Evolutionary conservation across 2,329 filamentous ascomycete species (phyloP), one percentile per base, ranked within the genome.

Genomic region (Mycosphaerella sp.): DNA sequence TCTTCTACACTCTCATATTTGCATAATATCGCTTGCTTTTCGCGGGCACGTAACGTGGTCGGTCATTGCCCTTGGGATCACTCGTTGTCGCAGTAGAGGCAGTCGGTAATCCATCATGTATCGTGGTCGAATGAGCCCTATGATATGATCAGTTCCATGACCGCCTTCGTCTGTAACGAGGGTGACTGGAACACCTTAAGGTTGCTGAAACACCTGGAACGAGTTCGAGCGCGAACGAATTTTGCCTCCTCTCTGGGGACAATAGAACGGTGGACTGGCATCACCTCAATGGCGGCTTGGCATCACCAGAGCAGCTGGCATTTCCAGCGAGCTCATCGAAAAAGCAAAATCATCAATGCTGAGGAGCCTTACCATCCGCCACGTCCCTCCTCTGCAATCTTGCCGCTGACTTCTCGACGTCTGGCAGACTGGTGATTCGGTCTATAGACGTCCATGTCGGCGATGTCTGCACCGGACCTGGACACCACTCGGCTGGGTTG

Each of bases 311-410:
- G 43, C 45, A 42, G 40, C 34, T 44, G 30, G 39, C 25, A 34
- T n/a, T 34, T 48, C 45, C 45, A 44, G 47, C 41, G 13, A 39
- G 18, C 16, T 34, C 30, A 14, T 40, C 27, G 36, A 46, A 25
- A 25, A 7, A 21, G 12, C 39, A 25, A 25, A 7, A 21, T 13
- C 39, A 21, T n/a, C n/a, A 18, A 21, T 21, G 50, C 28, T 35
- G 45, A 37, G 45, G 41, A 32, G 45, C 32, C 50, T 48, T 53
- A 53, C 49, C 54, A 42, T 46, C 57, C 61, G 21, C 70, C 80
- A 41, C 78, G 71, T 1, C 86, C 86, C 65, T 90, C 86, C 66
- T 89, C 86, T 0, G 78, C 85, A 49, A 82, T 69, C 72, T 86
- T 87, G 1, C 86, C 86, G 64, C 85, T 89, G 2, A 87, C 84